Conservation (phyloP, 257 asterid genomes). For the Solanum habrochaites region DNA sequence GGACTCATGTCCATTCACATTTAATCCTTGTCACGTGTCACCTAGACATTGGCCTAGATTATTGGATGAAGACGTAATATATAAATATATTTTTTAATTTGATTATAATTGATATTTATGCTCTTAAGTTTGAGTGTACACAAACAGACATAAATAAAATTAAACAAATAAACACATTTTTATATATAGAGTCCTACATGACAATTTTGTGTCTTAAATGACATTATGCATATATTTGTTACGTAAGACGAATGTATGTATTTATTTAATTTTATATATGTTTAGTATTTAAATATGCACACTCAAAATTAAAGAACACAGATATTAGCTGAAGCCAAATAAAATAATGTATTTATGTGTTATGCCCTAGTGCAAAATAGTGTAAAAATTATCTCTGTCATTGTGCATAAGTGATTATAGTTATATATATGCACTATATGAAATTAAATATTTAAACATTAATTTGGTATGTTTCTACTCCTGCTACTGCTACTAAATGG, state of each 20-base stretch:
- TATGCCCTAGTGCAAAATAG: too few relatives aligned
- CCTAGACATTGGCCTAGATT: neutral
- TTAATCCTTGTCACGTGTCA: too few relatives aligned
- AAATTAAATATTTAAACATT: too few relatives aligned
- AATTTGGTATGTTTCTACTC: neutral
- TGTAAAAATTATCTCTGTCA: too few relatives aligned
- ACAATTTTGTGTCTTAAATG: neutral
- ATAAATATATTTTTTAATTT: too few relatives aligned
- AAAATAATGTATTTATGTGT: neutral
- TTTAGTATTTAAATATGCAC: too few relatives aligned
- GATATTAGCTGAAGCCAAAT: neutral
- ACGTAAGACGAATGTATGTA: neutral
- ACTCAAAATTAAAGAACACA: too few relatives aligned
- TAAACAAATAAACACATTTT: too few relatives aligned
- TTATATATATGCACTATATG: neutral
- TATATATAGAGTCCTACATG: neutral
- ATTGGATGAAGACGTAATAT: too few relatives aligned
- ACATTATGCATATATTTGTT: too few relatives aligned
- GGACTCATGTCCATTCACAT: neutral
- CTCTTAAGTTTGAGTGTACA: neutral
- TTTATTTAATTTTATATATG: too few relatives aligned
- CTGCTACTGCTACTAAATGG: neutral
- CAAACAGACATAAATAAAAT: too few relatives aligned
- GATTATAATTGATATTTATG: fast-evolving
- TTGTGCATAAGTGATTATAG: neutral